phyloP scores from a whole-genome alignment of 306 rosid species.

The Psophocarpus tetragonolobus region DNA sequence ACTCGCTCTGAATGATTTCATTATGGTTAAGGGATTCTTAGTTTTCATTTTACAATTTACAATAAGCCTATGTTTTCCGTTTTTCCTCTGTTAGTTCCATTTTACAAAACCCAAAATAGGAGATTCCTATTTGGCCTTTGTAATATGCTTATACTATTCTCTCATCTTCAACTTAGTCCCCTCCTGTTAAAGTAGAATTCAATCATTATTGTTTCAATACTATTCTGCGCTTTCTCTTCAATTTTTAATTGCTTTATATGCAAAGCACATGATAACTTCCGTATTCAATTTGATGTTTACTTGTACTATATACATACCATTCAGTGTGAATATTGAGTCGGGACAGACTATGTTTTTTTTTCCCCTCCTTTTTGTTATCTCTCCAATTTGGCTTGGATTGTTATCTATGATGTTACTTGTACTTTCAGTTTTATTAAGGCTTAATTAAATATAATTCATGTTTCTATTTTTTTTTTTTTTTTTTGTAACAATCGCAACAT shows the following conservation, averaged over 20 bases:
- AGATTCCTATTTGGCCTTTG: slow-evolving; percentile 16
- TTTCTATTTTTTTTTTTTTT: no score
- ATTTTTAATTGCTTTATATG: neutral
- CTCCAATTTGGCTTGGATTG: neutral
- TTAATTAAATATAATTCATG: no score
- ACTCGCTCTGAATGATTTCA: slow-evolving; percentile 57
- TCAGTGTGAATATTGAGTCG: neutral
- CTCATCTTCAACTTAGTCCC: neutral
- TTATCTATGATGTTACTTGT: neutral
- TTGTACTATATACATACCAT: neutral
- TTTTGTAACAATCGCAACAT: no score
- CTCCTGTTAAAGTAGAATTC: slow-evolving; percentile 21
- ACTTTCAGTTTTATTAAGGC: no score
- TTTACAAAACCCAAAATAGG: neutral
- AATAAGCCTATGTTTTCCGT: slow-evolving; percentile 34
- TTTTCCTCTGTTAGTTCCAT: neutral
- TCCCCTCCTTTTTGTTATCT: neutral
- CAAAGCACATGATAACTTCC: neutral
- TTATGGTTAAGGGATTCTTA: neutral
- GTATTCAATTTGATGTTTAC: neutral
- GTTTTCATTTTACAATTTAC: neutral
- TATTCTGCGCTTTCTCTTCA: neutral
- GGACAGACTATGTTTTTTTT: neutral
- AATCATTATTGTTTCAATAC: slow-evolving; percentile 26
- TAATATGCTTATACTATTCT: slow-evolving; percentile 27